Percentiles rank a stretch among this genome's conserved stretches.
Conservation (phyloP, 2,329 filamentous ascomycete genomes). For the Chrysoporthe austroafricana region DNA sequence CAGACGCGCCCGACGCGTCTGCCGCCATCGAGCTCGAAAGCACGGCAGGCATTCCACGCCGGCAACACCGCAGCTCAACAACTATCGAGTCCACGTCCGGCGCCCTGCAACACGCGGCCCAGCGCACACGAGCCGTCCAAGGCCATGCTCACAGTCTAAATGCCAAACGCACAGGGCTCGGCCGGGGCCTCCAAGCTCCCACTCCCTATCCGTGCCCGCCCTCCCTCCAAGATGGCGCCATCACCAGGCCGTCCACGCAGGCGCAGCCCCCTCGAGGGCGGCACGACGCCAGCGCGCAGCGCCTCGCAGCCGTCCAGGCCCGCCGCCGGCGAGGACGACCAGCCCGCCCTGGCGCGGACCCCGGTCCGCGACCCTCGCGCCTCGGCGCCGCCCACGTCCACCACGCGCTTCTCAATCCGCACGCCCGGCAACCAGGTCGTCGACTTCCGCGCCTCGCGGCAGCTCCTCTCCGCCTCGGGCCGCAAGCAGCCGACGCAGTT, state of each 20-base stretch:
- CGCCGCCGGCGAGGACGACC: background rate
- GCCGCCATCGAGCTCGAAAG: background rate
- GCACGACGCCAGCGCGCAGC: slow-evolving; percentile 25
- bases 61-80: background rate
- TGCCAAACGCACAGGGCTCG: slow-evolving; percentile 24
- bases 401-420: slow-evolving; percentile 42
- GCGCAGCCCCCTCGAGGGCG: slow-evolving; percentile 13
- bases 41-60: background rate
- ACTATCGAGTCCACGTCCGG: background rate
- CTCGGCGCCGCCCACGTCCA: slow-evolving; percentile 44
- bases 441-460: slow-evolving; percentile 39
- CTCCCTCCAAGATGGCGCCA: slow-evolving; percentile 21
- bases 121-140: background rate
- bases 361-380: slow-evolving; percentile 17
- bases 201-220: slow-evolving; percentile 23
- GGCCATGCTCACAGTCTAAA: slow-evolving; percentile 21
- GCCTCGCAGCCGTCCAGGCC: slow-evolving; percentile 23
- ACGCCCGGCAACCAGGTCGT: slow-evolving; percentile 45
- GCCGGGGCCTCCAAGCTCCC: slow-evolving; percentile 24
- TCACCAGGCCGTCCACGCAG: slow-evolving; percentile 14
- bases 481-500: slow-evolving; percentile 37
- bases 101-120: background rate
- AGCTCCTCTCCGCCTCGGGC: slow-evolving; percentile 50
- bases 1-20: slow-evolving; percentile 26
- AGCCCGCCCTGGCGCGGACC: background rate